Evolutionary conservation across 331 rosid genomes (phyloP), one percentile per base, ranked within the genome.

Genomic region (Quercus phellos): DNA sequence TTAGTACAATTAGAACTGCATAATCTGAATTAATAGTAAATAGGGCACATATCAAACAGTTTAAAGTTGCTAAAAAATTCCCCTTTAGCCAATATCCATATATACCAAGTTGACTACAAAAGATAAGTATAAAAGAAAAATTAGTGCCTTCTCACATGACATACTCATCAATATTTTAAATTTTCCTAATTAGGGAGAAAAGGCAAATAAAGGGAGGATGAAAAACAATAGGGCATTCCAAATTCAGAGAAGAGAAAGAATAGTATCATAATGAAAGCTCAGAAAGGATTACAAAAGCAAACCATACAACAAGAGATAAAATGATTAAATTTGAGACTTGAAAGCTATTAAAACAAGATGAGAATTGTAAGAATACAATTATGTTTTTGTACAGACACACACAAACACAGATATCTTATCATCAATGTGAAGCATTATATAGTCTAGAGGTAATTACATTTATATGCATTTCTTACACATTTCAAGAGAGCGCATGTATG

Each of bases 61-160:
- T 88, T 74, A 94, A 42, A 67, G 99, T 93, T 35, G 91, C 89
- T 85, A 90, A 90, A 79, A 78, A 86, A 60, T 82, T 80, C 79
- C 90, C 91, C 83, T 88, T 84, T 50, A 92, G 80, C 99, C 92
- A 94, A 81, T 80, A 88, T 81, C 93, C 99, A 87, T 89, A 87
- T 89, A 92, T 43, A 90, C 95, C 89, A 94, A 78, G 82, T 94
- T 94, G 55, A 92, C 99, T 94, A 84, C 87, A 87, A 88, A 14
- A 51, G 67, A 19, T 19, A 83, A 70, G 56, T 54, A 30, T 64
- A 46, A 2, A 64, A 55, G 24, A 34, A 11, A 29, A 55, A 4
- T 54, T 26, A 69, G 34, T 32, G 55, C 59, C 74, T 61, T 75
- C 73, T 55, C 32, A 53, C 50, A 72, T 21, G 26, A 70, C 58